These are phyloP conservation scores for Fusarium bulbicola DNA, from an alignment of 2,329 filamentous ascomycete genomes.

Conservation along the genomic window DNA sequence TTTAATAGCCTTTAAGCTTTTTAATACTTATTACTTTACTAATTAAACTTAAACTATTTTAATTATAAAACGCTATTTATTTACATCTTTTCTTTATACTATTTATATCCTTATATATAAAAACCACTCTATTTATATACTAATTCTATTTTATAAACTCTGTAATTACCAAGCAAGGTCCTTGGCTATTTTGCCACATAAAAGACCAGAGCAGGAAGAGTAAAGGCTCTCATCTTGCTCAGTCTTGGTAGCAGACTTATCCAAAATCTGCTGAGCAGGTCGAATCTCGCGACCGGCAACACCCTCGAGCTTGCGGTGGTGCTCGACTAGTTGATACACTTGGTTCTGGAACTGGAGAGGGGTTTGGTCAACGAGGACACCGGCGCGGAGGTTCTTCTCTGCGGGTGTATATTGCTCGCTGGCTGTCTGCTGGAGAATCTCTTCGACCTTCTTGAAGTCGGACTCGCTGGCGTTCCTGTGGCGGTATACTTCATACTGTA, in stretches of 20 bases:
- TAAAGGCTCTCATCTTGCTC: slow-evolving; percentile 28
- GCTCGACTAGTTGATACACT: slow-evolving; percentile 26
- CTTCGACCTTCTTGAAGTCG: slow-evolving; percentile 17
- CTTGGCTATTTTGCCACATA: slow-evolving; percentile 25
- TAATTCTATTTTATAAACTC: slow-evolving; percentile 15
- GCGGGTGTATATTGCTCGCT: slow-evolving; percentile 26
- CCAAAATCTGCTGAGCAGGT: slow-evolving; percentile 27
- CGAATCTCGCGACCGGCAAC: slow-evolving; percentile 19
- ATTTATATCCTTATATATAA: background rate
- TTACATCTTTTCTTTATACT: background rate
- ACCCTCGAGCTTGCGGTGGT: slow-evolving; percentile 28
- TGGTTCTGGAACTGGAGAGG: slow-evolving; percentile 28
- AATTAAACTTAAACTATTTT: too few relatives aligned
- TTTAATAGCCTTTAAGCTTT: too few relatives aligned
- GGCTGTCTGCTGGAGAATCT: slow-evolving; percentile 12
- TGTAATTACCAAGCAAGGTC: slow-evolving; percentile 18
- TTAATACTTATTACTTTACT: too few relatives aligned
- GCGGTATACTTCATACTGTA: slow-evolving; percentile 32
- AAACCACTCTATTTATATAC: background rate
- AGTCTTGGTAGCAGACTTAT: slow-evolving; percentile 19
- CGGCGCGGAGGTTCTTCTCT: slow-evolving; percentile 14
- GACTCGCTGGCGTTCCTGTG: slow-evolving; percentile 24
- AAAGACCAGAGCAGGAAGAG: slow-evolving; percentile 24
- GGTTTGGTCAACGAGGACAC: slow-evolving; percentile 10
- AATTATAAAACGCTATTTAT: background rate